Evolutionary conservation across 2,329 filamentous ascomycete genomes (phyloP).

Genomic region (Penicillium sp.): DNA sequence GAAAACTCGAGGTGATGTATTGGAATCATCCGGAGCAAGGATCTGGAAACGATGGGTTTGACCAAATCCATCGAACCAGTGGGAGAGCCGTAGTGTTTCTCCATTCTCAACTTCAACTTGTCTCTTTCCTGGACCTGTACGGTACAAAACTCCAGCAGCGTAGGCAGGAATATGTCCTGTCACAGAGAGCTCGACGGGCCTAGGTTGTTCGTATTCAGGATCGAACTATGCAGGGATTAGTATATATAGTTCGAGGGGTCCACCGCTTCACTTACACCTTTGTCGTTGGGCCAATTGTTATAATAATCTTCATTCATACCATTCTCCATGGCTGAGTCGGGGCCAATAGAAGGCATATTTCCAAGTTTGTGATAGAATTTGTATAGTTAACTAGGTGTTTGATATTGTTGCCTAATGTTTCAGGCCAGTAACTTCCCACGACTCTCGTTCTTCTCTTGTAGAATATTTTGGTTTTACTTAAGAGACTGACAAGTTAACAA

Average conservation of each 20-base stretch:
- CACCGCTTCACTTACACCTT: constrained; percentile 43
- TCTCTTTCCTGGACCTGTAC: constrained; percentile 69
- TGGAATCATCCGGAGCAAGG: constrained; percentile 39
- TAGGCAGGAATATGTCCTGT: constrained; percentile 67
- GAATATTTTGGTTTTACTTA: too few relatives aligned
- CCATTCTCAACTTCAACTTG: constrained; percentile 60
- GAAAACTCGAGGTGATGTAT: constrained; percentile 49
- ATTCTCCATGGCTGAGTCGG: not conserved
- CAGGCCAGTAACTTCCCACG: not conserved
- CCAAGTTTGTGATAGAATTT: not conserved
- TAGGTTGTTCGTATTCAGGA: constrained; percentile 62
- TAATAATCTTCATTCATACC: constrained; percentile 20
- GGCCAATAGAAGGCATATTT: constrained; percentile 7
- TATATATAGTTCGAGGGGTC: constrained; percentile 9
- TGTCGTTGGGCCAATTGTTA: constrained; percentile 53
- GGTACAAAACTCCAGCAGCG: constrained; percentile 68
- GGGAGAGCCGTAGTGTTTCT: constrained; percentile 59
- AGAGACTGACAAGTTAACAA: not conserved
- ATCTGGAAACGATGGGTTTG: constrained; percentile 73
- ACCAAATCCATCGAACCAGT: constrained; percentile 79
- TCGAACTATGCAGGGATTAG: constrained; percentile 56
- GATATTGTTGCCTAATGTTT: not conserved
- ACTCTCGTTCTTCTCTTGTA: too few relatives aligned
- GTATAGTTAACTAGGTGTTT: not conserved
- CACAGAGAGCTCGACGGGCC: constrained; percentile 62